Evolutionary conservation across 2,329 filamentous ascomycete species (phyloP), one percentile per base, ranked within the genome.

Genomic region (Botrytis cinerea): DNA sequence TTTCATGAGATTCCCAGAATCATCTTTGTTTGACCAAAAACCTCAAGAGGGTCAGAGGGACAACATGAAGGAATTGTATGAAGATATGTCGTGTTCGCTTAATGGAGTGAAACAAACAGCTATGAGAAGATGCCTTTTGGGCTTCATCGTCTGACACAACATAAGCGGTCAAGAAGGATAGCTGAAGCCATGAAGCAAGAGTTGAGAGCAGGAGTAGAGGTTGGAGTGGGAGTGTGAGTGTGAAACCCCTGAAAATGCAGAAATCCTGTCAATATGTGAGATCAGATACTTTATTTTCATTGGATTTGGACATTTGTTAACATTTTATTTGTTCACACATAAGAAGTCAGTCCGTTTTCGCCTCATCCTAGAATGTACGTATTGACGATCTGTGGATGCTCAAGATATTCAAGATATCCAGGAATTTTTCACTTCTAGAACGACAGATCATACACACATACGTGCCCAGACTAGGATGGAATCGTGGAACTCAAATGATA

Each of bases 161-260:
- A 68, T 48, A 57, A 68, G 64, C 35, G 64, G 48, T 57, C 64
- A 68, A 68, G 35, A 28, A 67, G 45, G 38, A 35, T 14, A 67
- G 64, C 46, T 67, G 64, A 67, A 54, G 4, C 22, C 14, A 25
- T 40, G 40, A 18, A 28, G 10, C 14, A 2, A 48, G 22, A 67
- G 22, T 32, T 32, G 20, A 48, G 43, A 48, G 62, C 25, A 1
- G 22, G 22, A 48, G 46, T 25, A 0, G 46, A 20, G 25, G 46
- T 51, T 10, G 48, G 22, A 51, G 46, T 51, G 46, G 48, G 4
- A 51, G 22, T 51, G 46, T 2, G 46, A 51, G 22, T 51, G 46
- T n/a, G 10, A 51, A 14, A 25, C 12, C 25, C 46, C 10, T 38
- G 63, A 25, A 8, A 25, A 7, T n/a, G 22, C 20, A 22, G 20